These are phyloP conservation scores for Pythium plurisporium DNA, from an alignment of 352 stramenopile species.

Conservation along the genomic window DNA sequence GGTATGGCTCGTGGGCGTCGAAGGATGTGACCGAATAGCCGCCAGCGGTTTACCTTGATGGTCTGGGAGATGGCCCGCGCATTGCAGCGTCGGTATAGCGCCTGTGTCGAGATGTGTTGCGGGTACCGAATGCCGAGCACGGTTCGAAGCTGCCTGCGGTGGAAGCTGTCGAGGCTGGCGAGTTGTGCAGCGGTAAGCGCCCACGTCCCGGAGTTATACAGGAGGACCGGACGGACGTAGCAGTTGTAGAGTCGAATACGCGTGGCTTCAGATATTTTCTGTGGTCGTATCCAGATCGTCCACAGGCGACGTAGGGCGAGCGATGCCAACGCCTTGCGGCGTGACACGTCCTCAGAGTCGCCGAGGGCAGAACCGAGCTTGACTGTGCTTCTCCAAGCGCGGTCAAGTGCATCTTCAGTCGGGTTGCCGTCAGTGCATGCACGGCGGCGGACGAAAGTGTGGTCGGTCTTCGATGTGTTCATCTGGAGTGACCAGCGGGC, in stretches of 20 bases:
- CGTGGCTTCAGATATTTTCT: neutral
- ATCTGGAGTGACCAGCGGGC: slow-evolving; percentile 4
- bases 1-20: slow-evolving; percentile 1
- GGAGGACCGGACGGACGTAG: slow-evolving; percentile 11
- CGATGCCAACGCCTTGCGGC: neutral
- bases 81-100: slow-evolving; percentile 6
- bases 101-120: neutral
- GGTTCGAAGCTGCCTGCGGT: slow-evolving; percentile 5
- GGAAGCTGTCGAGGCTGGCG: slow-evolving; percentile 16
- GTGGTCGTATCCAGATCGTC: slow-evolving; percentile 7
- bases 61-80: neutral
- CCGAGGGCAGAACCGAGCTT: slow-evolving; percentile 1
- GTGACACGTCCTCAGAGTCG: neutral
- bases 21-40: slow-evolving; percentile 12
- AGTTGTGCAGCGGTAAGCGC: neutral
- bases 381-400: neutral
- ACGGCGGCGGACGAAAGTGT: neutral
- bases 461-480: slow-evolving; percentile 4
- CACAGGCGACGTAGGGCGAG: slow-evolving; percentile 1
- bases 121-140: slow-evolving; percentile 12
- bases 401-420: neutral
- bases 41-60: slow-evolving; percentile 2
- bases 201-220: slow-evolving; percentile 11
- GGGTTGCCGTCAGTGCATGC: neutral
- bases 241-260: slow-evolving; percentile 16